phyloP scores from a whole-genome alignment of 2,329 filamentous ascomycete genomes.

The Pseudogymnoascus sp. region DNA sequence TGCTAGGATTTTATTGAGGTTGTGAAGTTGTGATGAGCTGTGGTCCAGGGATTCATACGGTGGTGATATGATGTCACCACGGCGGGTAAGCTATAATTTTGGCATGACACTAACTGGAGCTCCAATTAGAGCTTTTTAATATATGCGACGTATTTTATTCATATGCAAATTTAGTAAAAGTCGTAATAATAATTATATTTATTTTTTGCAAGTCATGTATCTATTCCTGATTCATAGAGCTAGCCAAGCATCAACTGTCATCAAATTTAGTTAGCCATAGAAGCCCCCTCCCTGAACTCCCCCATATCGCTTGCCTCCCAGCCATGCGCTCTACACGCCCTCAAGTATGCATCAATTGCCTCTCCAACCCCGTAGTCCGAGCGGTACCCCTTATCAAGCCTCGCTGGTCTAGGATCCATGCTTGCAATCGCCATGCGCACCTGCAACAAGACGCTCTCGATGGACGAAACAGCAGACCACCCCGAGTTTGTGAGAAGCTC shows the following conservation, averaged over 20 bases:
- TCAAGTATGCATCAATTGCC: conserved; percentile 64
- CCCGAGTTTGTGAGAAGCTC: conserved; percentile 76
- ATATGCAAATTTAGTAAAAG: neutral
- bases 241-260: neutral
- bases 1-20: neutral
- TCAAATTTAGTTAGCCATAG: neutral
- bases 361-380: conserved; percentile 60
- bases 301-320: conserved; percentile 56
- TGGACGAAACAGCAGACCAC: conserved; percentile 65
- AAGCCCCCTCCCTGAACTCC: conserved; percentile 40
- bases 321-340: conserved; percentile 61
- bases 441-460: conserved; percentile 75
- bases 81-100: conserved; percentile 1
- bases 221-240: neutral
- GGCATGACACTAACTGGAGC: neutral
- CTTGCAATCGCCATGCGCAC: conserved; percentile 69
- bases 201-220: neutral
- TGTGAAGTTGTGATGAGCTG: neutral
- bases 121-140: neutral
- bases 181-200: neutral
- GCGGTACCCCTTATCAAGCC: conserved; percentile 40
- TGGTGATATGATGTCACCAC: conserved; percentile 2
- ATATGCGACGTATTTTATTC: too few relatives aligned
- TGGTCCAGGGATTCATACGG: neutral
- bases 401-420: conserved; percentile 61